Conservation (phyloP, 352 stramenopile genomes). For the Phytophthora pseudosyringae region DNA sequence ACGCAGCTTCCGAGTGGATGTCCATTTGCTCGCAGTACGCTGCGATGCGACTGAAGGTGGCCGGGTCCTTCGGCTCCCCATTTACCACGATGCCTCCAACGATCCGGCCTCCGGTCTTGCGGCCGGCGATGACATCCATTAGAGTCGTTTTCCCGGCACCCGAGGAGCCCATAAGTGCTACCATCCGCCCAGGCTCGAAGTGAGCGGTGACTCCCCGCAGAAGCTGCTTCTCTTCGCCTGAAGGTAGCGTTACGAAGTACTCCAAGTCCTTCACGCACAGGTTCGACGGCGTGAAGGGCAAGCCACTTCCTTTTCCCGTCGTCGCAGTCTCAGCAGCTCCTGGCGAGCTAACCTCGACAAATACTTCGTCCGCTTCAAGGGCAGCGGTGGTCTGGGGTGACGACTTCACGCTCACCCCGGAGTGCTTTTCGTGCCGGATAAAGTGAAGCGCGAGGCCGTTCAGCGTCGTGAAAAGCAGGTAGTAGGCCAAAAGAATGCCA, state of each 20-base stretch:
- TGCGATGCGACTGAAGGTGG: constrained; percentile 73
- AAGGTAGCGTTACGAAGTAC: constrained; percentile 69
- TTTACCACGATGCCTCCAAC: constrained; percentile 91
- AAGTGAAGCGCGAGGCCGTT: constrained; percentile 55
- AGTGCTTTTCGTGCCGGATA: constrained; percentile 55
- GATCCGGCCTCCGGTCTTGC: constrained; percentile 68
- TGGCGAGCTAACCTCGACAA: constrained; percentile 43
- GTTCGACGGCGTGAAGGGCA: constrained; percentile 52
- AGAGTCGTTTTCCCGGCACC: constrained; percentile 71
- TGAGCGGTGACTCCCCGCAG: constrained; percentile 51
- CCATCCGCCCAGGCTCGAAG: constrained; percentile 68
- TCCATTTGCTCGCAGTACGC: constrained; percentile 89
- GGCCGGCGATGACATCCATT: constrained; percentile 69
- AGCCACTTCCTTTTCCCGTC: constrained; percentile 26
- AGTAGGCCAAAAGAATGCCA: constrained; percentile 44
- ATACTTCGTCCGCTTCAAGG: constrained; percentile 31
- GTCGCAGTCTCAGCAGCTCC: background rate
- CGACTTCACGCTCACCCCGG: constrained; percentile 44
- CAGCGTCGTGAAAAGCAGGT: constrained; percentile 51
- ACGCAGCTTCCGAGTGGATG: constrained; percentile 84
- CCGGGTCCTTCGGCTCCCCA: constrained; percentile 82
- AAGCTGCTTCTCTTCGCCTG: constrained; percentile 58
- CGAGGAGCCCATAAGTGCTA: constrained; percentile 73
- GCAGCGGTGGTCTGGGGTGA: constrained; percentile 34
- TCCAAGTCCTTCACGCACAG: constrained; percentile 58